Percentiles rank a stretch among this genome's conserved stretches.
Conservation (phyloP, 306 rosid genomes). For the Cyamopsis tetragonoloba region DNA sequence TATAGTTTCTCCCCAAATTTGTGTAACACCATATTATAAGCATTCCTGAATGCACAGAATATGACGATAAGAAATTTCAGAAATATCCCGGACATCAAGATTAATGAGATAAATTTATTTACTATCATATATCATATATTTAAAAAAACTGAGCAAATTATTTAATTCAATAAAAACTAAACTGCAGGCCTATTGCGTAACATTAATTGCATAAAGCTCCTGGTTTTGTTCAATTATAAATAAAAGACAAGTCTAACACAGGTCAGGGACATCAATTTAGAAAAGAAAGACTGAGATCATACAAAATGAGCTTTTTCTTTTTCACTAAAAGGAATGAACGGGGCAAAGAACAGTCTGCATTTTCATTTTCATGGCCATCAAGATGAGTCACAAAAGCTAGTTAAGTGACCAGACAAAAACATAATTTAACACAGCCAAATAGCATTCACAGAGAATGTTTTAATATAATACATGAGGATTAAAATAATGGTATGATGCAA, state of each 20-base stretch:
- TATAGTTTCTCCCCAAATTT: conserved; percentile 56
- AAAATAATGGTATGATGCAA: neutral
- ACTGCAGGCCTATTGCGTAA: neutral
- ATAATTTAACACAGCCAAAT: conserved; percentile 5
- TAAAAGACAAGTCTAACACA: neutral
- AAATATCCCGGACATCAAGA: conserved; percentile 11
- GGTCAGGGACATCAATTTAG: neutral
- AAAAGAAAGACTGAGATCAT: neutral
- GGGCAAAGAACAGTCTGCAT: neutral
- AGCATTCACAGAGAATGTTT: conserved; percentile 3
- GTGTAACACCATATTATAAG: conserved; percentile 57
- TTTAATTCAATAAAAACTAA: conserved; percentile 8
- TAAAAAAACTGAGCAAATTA: neutral
- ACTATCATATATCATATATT: neutral
- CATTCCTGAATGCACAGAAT: conserved; percentile 40
- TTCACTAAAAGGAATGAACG: neutral
- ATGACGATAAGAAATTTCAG: conserved; percentile 17
- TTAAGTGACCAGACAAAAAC: neutral
- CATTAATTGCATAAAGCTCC: neutral
- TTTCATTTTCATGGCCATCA: neutral
- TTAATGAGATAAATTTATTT: too few species aligned
- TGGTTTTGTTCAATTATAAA: neutral
- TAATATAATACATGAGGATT: neutral
- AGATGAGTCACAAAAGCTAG: neutral
- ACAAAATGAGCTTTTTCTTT: neutral